Conservation (phyloP, 2,329 filamentous ascomycete species). For the Calonectria montana region DNA sequence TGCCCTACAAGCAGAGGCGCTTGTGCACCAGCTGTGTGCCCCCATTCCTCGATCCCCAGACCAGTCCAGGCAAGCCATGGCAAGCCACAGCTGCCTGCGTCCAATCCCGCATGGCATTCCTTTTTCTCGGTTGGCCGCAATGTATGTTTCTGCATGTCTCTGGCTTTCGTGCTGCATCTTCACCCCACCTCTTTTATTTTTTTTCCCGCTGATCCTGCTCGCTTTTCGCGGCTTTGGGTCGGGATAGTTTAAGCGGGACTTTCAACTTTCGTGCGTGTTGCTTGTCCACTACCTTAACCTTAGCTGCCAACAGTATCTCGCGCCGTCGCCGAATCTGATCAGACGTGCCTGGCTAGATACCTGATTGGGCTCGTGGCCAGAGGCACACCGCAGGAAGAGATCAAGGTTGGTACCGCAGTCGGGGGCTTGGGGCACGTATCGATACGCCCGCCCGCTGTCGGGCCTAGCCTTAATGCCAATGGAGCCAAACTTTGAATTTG, state of each 20-base stretch:
- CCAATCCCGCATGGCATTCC: conserved; percentile 4
- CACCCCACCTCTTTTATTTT: background rate
- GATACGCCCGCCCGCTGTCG: conserved; percentile 7
- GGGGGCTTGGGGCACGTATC: background rate
- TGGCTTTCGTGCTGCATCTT: conserved; percentile 5
- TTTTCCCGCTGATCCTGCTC: conserved; percentile 3
- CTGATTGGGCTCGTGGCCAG: background rate
- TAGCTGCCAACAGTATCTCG: conserved; percentile 9
- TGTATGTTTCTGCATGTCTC: conserved; percentile 7
- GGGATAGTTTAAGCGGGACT: conserved; percentile 1
- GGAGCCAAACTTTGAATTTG: conserved; percentile 12
- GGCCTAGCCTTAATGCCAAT: background rate
- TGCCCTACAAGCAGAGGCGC: conserved; percentile 5
- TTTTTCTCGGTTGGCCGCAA: background rate
- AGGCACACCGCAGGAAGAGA: background rate
- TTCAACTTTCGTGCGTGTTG: conserved; percentile 1
- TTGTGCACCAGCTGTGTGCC: background rate
- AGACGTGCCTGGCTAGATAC: background rate
- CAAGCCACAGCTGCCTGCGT: background rate
- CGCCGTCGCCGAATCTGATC: background rate
- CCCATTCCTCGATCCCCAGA: conserved; percentile 16
- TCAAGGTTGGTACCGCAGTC: conserved; percentile 12
- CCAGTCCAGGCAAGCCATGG: conserved; percentile 1
- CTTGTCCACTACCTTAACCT: conserved; percentile 24
- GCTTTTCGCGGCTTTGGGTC: conserved; percentile 14